Evolutionary conservation across 192 early-diverging fungal species (phyloP).

Genomic region (Fimicolochytrium jonesii): DNA sequence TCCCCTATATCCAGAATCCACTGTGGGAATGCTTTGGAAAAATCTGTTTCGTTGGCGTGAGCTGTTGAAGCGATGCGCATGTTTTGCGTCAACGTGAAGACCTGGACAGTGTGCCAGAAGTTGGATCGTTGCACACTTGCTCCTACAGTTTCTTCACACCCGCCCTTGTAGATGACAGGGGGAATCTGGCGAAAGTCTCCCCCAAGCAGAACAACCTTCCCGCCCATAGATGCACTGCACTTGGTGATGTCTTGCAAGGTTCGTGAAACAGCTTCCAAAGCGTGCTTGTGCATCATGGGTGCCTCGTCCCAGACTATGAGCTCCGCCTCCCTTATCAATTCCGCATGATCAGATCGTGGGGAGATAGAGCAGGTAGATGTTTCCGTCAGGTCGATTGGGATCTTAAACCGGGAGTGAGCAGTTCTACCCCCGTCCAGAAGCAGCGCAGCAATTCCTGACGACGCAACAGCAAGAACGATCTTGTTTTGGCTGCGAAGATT

Average conservation of each 20-base stretch:
- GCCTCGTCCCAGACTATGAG: constrained; percentile 1
- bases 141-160: background rate
- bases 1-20: background rate
- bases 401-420: constrained; percentile 1
- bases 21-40: too few relatives aligned
- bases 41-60: background rate
- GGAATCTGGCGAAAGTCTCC: background rate
- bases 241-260: background rate
- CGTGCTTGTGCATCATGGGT: background rate
- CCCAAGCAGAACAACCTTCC: background rate
- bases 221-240: background rate
- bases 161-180: background rate
- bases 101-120: background rate
- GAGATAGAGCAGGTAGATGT: background rate
- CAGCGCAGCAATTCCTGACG: background rate
- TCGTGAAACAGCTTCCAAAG: background rate
- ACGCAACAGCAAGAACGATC: background rate
- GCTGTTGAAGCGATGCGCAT: background rate
- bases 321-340: background rate
- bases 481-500: background rate
- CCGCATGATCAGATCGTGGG: background rate
- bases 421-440: background rate
- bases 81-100: background rate
- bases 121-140: background rate
- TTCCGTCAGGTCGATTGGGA: background rate